phyloP scores from a whole-genome alignment of 805 yeast species.

The Tetrapisispora iriomotensis region DNA sequence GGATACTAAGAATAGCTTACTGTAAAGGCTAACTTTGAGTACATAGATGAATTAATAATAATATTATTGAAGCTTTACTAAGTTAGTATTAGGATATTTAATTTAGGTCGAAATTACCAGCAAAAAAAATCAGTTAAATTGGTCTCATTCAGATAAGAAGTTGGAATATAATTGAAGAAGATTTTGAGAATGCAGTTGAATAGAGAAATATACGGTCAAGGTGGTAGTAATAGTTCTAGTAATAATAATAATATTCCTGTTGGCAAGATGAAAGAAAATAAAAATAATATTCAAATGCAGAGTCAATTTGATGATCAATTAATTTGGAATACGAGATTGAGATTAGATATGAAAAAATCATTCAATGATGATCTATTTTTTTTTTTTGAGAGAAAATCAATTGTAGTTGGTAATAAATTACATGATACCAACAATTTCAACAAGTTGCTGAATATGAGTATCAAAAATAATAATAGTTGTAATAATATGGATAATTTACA shows the following conservation, averaged over 20 bases:
- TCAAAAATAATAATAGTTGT: not conserved
- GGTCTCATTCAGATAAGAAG: too few relatives aligned
- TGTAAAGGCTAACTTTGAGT: too few relatives aligned
- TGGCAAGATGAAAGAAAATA: not conserved
- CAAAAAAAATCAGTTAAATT: too few relatives aligned
- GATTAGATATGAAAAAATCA: constrained; percentile 21
- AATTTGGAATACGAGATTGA: constrained; percentile 20
- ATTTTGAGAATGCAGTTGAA: not conserved
- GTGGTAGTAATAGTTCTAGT: not conserved
- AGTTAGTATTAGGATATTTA: too few relatives aligned
- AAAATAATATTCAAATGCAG: not conserved
- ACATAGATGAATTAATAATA: too few relatives aligned
- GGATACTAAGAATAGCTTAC: too few relatives aligned
- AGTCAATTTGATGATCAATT: constrained; percentile 14
- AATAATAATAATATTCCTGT: not conserved
- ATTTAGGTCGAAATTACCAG: too few relatives aligned
- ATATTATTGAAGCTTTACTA: too few relatives aligned
- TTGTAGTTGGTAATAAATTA: not conserved
- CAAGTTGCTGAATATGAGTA: not conserved
- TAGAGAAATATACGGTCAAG: not conserved
- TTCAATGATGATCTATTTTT: constrained; percentile 23
- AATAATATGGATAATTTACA: not conserved
- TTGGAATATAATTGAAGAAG: too few relatives aligned
- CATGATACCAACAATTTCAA: not conserved
- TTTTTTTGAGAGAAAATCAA: constrained; percentile 14